phyloP scores from a whole-genome alignment of 1,139 yeast species.

The Candida tropicalis region DNA sequence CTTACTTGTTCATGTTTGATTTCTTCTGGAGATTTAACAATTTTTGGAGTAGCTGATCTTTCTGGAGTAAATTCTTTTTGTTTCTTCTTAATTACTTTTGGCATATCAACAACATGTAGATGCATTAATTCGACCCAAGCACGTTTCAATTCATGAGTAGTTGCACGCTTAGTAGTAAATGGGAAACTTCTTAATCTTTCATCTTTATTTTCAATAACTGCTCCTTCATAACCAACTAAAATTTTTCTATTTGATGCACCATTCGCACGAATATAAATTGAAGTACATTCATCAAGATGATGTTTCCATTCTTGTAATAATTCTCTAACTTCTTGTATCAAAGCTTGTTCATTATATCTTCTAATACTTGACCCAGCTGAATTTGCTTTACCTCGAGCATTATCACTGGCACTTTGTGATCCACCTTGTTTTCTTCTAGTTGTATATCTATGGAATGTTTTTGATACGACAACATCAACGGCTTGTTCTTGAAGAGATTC shows the following conservation, averaged over 20 bases:
- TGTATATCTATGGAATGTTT: slow-evolving; percentile 92
- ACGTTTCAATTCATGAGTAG: slow-evolving; percentile 74
- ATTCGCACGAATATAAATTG: slow-evolving; percentile 82
- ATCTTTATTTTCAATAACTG: slow-evolving; percentile 52
- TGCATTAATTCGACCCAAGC: slow-evolving; percentile 84
- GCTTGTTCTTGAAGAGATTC: slow-evolving; percentile 54
- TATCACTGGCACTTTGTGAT: slow-evolving; percentile 90
- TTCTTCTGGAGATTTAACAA: slow-evolving; percentile 23
- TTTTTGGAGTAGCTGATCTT: slow-evolving; percentile 24
- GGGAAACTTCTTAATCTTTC: slow-evolving; percentile 70
- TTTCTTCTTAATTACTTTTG: slow-evolving; percentile 43
- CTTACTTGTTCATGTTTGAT: slow-evolving; percentile 51
- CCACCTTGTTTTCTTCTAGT: slow-evolving; percentile 99
- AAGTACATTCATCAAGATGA: slow-evolving; percentile 59
- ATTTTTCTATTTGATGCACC: slow-evolving; percentile 70
- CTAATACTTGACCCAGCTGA: slow-evolving; percentile 94
- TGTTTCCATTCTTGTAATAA: slow-evolving; percentile 66
- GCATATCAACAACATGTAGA: slow-evolving; percentile 56
- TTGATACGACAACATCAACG: slow-evolving; percentile 69
- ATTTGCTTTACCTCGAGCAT: slow-evolving; percentile 90
- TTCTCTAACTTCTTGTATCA: slow-evolving; percentile 74
- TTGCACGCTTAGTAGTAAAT: slow-evolving; percentile 88
- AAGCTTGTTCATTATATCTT: slow-evolving; percentile 85
- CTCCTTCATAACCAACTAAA: slow-evolving; percentile 66
- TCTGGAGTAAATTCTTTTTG: slow-evolving; percentile 24